These are phyloP conservation scores for Xerocomus amazonicus DNA, from an alignment of 1,284 basidiomycete genomes.

Conservation along the genomic window DNA sequence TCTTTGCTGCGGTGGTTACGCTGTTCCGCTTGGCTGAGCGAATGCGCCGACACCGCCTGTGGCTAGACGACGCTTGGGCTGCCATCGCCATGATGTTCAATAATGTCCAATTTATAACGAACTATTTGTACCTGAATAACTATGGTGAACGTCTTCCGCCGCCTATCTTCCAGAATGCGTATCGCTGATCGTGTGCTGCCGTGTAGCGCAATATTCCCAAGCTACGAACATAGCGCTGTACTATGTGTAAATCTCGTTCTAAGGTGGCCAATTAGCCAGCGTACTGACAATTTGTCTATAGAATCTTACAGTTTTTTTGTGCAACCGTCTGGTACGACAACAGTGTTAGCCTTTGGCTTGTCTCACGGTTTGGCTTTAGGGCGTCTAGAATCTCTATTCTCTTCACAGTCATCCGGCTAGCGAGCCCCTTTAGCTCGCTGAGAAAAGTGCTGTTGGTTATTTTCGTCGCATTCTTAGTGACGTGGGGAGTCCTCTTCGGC, in stretches of 20 bases:
- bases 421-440: neutral
- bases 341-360: neutral
- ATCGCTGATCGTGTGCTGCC: neutral
- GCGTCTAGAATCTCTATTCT: conserved; percentile 1
- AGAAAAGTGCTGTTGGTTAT: neutral
- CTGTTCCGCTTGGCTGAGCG: conserved; percentile 2
- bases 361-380: neutral
- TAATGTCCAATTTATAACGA: neutral
- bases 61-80: conserved; percentile 5
- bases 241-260: neutral
- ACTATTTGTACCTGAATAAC: conserved; percentile 2
- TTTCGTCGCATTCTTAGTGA: neutral
- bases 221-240: neutral
- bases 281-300: neutral
- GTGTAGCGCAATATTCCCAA: neutral
- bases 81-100: neutral
- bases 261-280: no score
- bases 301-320: conserved; percentile 1
- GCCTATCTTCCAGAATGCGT: neutral
- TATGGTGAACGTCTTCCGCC: neutral
- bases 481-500: conserved; percentile 1
- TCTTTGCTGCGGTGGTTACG: neutral
- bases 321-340: neutral
- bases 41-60: neutral
- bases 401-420: conserved; percentile 1